Base-by-base conservation (phyloP, 2,329 filamentous ascomycete genomes). In the Xylariaceae sp. region DNA sequence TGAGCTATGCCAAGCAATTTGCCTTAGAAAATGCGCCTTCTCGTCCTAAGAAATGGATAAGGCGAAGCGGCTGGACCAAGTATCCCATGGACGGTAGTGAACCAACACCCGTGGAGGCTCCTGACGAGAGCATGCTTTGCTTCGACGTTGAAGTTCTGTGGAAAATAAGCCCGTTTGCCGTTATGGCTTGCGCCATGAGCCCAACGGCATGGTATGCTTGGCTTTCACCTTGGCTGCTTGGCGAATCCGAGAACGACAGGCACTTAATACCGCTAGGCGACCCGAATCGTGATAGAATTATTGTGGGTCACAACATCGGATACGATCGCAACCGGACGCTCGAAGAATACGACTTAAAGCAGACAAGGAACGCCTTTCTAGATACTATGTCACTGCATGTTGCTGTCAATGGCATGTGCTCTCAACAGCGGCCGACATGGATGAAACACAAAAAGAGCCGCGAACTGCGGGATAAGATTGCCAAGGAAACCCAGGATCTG, bases 371-470 rank as follows among this genome's bases (percentile, higher is more conserved):
- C 63, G 87, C 83, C 43, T 99, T 96, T 68, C 73, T 99, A 50
- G 94, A 99, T 69, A 99, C 94, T 32, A 99, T 99, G 94, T 97
- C 92, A 1, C 76, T 99, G 26, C 94, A 99, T 69, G 92, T 96
- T 6, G 95, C 95, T 2, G 92, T 96, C 29, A 99, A 99, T 68
- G 94, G 94, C 59, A 99, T 99, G 94, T 99, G 94, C 72, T 97
- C 94, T 27, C 86, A 88, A 61, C 94, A 99, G 71, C 83, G 94
- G 48, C 94, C 95, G 6, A 96, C 89, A 0, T 99, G 94, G 94
- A 91, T 96, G 86, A 95, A 89, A 70, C 89, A 96, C 71, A 88
- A 90, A 68, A 99, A 99, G 74, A 90, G 87, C 61, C 81, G 87
- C 55, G 92, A 97, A 67, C 66, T 92, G 45, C 79, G 89, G 48